Evolutionary conservation across 202 grass and related monocot genomes (phyloP).

Genomic region (Carex sylvatica): DNA sequence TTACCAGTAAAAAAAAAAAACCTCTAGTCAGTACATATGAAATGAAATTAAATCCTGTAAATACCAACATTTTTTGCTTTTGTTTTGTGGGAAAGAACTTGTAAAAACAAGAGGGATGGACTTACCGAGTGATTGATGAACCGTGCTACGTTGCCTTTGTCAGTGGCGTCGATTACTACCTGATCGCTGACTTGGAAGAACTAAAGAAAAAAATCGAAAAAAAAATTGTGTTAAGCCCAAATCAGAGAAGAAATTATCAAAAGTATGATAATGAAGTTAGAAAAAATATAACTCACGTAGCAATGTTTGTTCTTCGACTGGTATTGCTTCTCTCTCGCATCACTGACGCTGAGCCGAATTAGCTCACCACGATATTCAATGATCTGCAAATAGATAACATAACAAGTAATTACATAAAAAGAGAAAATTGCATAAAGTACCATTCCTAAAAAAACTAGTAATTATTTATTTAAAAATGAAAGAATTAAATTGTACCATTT

Average conservation of each 20-base stretch:
- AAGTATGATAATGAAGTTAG: not conserved
- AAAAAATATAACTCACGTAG: slow-evolving; percentile 60
- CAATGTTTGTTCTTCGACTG: slow-evolving; percentile 71
- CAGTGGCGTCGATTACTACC: slow-evolving; percentile 79
- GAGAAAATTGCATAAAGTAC: not conserved
- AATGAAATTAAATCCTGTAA: not conserved
- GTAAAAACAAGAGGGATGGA: not conserved
- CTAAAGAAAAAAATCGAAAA: slow-evolving; percentile 33
- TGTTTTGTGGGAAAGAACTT: not conserved
- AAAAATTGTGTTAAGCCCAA: not conserved
- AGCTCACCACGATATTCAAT: slow-evolving; percentile 90
- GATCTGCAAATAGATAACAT: slow-evolving; percentile 40
- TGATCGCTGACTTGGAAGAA: slow-evolving; percentile 92
- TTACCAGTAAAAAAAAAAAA: slow-evolving; percentile 9
- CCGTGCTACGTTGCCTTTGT: slow-evolving; percentile 86
- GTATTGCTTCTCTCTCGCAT: slow-evolving; percentile 76
- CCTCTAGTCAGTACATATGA: not conserved
- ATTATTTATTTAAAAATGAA: not conserved
- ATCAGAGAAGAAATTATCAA: not conserved
- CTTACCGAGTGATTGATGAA: slow-evolving; percentile 94
- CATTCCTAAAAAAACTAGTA: not conserved
- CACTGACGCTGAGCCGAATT: slow-evolving; percentile 70
- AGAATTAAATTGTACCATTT: slow-evolving; percentile 58
- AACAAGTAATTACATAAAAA: not conserved
- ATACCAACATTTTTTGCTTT: slow-evolving; percentile 2